Conservation (phyloP, 768 basidiomycete species). For the Naganishia antarctica region DNA sequence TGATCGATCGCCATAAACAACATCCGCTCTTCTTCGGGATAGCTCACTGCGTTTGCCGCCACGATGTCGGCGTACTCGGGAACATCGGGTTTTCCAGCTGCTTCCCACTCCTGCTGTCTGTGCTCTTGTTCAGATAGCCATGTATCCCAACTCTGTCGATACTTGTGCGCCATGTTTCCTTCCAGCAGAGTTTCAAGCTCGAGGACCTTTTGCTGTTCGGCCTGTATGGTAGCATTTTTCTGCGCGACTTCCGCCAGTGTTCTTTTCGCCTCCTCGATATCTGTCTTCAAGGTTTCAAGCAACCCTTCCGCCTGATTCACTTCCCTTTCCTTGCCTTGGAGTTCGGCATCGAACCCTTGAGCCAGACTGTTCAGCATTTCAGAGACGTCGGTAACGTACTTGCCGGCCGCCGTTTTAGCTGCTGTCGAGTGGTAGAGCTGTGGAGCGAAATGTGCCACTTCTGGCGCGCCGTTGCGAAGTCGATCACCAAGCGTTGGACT, state of each 20-base stretch:
- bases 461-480: conserved; percentile 23
- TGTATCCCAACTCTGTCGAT: conserved; percentile 83
- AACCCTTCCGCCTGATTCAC: conserved; percentile 82
- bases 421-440: conserved; percentile 78
- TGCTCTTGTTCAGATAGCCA: conserved; percentile 82
- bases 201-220: conserved; percentile 41
- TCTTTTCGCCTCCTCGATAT: conserved; percentile 66
- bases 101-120: conserved; percentile 64
- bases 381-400: conserved; percentile 77
- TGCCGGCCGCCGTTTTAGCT: conserved; percentile 78
- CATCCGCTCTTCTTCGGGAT: conserved; percentile 49
- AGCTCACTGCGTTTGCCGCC: conserved; percentile 49
- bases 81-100: conserved; percentile 54
- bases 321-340: conserved; percentile 85
- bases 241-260: conserved; percentile 49
- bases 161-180: conserved; percentile 72
- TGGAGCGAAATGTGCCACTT: conserved; percentile 46
- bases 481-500: conserved; percentile 76
- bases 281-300: conserved; percentile 76
- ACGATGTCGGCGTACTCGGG: conserved; percentile 47
- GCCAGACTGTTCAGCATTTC: conserved; percentile 83
- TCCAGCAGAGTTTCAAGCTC: conserved; percentile 64
- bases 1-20: conserved; percentile 64
- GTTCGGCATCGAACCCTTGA: conserved; percentile 81
- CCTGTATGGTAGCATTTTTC: conserved; percentile 35